Base-by-base conservation (phyloP, 306 rosid species). In the Vigna mungo region DNA sequence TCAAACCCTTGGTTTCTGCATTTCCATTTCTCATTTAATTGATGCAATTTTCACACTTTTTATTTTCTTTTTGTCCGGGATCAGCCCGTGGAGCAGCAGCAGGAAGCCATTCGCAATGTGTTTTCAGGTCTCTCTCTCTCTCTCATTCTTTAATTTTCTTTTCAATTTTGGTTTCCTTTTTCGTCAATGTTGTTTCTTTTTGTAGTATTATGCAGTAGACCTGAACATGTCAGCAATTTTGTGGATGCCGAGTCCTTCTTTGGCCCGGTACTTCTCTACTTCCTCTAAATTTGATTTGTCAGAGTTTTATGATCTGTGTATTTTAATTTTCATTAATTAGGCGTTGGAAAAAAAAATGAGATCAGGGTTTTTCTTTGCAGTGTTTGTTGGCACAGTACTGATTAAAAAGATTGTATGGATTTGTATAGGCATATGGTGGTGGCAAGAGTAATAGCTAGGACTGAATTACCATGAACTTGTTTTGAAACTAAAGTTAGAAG, bases 11-110 rank as follows among this genome's bases (percentile, higher is more conserved):
- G 13, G 4, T 23, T 21, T 70, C 10, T 0, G 12, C 39, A 75
- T 58, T 80, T 59, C 46, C 8, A 23, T 60, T 43, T 43, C 14
- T 61, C 12, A 7, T 20, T 61, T 12, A 25, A 2, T 62, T 54
- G 67, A 47, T 62, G 25, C 41, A 23, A 53, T 71, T 71, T 68
- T 75, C 70, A 37, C 58, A 54, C 25, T 58, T 48, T 59, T 48
- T 63, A 65, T 78, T 80, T 44, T 72, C 64, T 13, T 37, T 32
- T 62, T 81, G 78, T 86, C 77, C 66, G 82, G 72, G 85, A 52
- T 82, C 87, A 95, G 97, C 80, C 97, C 0, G 94, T 89, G 71
- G 97, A 91, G 84, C 91, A 89, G 82, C 97, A 91, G 83, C 97
- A 89, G 82, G 97, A 95, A 74, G 89, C 87, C 21, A 89, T 95